phyloP scores from a whole-genome alignment of 345 rosid species.

The Citrus sp. region DNA sequence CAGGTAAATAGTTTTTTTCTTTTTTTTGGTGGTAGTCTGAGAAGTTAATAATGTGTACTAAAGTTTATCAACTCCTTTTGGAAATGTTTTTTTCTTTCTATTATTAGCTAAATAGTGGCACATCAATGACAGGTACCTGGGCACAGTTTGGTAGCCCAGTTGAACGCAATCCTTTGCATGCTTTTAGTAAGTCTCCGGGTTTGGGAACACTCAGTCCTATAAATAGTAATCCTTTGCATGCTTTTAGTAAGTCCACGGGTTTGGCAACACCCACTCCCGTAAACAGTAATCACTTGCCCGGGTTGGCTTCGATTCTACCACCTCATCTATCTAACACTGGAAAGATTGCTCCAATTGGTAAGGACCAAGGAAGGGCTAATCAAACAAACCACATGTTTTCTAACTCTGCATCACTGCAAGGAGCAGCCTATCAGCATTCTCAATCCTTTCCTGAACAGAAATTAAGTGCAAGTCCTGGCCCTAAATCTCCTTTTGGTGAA shows the following conservation, averaged over 20 bases:
- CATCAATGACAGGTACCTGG: constrained; percentile 66
- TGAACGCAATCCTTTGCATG: constrained; percentile 57
- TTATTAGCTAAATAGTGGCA: constrained; percentile 9
- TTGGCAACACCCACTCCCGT: constrained; percentile 47
- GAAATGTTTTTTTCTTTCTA: constrained; percentile 1
- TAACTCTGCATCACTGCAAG: constrained; percentile 42
- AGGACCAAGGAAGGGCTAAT: constrained; percentile 60
- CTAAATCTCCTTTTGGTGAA: constrained; percentile 43
- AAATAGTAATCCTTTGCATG: constrained; percentile 50
- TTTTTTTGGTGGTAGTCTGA: constrained; percentile 3
- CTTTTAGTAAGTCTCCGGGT: constrained; percentile 61
- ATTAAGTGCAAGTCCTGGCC: constrained; percentile 37
- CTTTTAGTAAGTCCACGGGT: constrained; percentile 60
- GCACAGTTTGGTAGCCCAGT: constrained; percentile 62
- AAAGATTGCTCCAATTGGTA: constrained; percentile 69
- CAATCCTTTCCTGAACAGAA: constrained; percentile 53
- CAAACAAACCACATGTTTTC: constrained; percentile 46
- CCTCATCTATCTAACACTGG: constrained; percentile 51
- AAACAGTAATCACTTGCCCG: constrained; percentile 55
- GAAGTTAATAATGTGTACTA: neutral
- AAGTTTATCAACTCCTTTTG: neutral
- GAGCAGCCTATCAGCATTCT: constrained; percentile 46
- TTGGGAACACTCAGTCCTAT: constrained; percentile 49
- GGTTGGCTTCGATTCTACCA: constrained; percentile 85
- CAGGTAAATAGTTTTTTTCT: constrained; percentile 44